Evolutionary conservation across 768 basidiomycete genomes (phyloP), one percentile per base, ranked within the genome.

Genomic region (Termitomyces sp.): DNA sequence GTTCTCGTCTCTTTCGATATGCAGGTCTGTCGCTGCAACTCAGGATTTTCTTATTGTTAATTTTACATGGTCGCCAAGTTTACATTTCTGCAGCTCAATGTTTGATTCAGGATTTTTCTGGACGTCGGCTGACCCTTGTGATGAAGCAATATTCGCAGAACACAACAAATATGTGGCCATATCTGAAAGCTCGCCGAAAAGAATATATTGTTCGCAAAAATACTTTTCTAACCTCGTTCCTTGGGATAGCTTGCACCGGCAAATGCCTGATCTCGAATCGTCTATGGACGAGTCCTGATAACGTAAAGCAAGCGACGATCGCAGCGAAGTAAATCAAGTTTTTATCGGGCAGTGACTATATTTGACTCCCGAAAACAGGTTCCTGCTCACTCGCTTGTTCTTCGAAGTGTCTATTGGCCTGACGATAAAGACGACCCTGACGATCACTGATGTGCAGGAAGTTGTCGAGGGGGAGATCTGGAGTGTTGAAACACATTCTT

Each of bases 151-250:
- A 81, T 62, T 69, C 79, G 16, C 69, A 57, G 22, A 76, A 74
- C 18, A 84, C 78, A 71, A 82, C 78, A 1, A 84, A 91, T 61
- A 74, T 87, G 66, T 92, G 90, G 90, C 87, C 89, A 7, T 91
- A 91, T 67, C 75, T 90, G 34, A 70, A 69, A 27, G 64, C 73
- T 22, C 81, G 89, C n/a, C 64, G 74, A 57, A 60, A 64, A 13
- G 87, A 89, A 67, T 63, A 68, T 1, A 40, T 58, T 0, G 57
- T 54, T 18, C 75, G 82, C 40, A 76, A 71, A 53, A 55, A 56
- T 4, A 61, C 64, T n/a, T 87, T 82, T 64, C 61, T 70, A 9
- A 56, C 58, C 12, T 84, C 85, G 6, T 87, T 89, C 68, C 68
- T 91, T 24, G 76, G 76, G 13, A 63, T 59, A 18, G 64, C 73